Base-by-base conservation (phyloP, 225 moss, liverwort and hornwort species). In the Asterella californica region DNA sequence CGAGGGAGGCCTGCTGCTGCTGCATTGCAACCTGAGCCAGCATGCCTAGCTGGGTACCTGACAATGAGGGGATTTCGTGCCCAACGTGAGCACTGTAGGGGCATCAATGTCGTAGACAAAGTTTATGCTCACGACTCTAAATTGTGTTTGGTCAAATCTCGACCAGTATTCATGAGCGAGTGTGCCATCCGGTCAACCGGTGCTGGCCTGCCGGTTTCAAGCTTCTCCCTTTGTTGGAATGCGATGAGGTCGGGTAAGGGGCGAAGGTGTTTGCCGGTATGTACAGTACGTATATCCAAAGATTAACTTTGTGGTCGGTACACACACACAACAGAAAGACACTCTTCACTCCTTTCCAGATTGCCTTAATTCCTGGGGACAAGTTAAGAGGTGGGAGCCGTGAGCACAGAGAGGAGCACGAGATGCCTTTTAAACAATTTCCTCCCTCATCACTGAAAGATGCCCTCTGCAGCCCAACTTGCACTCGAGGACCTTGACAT, bases 51-150 rank as follows among this genome's bases (percentile, higher is more conserved):
- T n/a, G 57, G 57, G 57, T 57, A 24, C 57, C 57, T 57, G 17
- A 57, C 24, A 17, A 62, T 62, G 24, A 62, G 61, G 61, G 27
- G 27, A 62, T 62, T 62, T 62, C 61, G 61, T 62, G 61, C 61
- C 61, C 61, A 29, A 62, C 61, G 61, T 62, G 61, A 62, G 25
- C 61, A 62, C 61, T 62, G 25, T 62, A 62, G 61, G 61, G 27
- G 61, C 61, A 62, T 62, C 61, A 62, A 62, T 62, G 61, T 62
- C 61, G 61, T 62, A 62, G 61, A 62, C 61, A 3, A 62, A 62
- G 61, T 62, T 62, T 62, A 29, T 62, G 61, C 61, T 62, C 61
- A 62, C 61, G 61, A 62, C 61, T 62, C 61, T 62, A 14, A 62
- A 29, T 62, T 25, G 27, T 62, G 61, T 62, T 62, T 62, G 21